These are phyloP conservation scores for Aspergillus aculeatus DNA, from an alignment of 2,329 filamentous ascomycete genomes.

Conservation along the genomic window DNA sequence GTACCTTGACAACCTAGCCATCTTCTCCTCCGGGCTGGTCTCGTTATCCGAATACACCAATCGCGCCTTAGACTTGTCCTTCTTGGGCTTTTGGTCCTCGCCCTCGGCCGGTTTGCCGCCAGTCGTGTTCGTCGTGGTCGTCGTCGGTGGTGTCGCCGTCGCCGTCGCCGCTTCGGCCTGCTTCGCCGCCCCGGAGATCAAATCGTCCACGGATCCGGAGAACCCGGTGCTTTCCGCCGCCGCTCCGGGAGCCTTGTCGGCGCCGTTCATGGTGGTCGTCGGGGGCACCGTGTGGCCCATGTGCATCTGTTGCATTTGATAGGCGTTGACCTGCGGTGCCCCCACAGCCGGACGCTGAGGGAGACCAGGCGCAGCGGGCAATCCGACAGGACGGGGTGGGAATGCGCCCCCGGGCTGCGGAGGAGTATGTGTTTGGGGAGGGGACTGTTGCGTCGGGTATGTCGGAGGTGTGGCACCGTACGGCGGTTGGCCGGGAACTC, in stretches of 20 bases:
- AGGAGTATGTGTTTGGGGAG: constrained; percentile 43
- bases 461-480: constrained; percentile 45
- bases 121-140: constrained; percentile 41
- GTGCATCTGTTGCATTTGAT: constrained; percentile 59
- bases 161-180: constrained; percentile 42
- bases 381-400: constrained; percentile 53
- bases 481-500: constrained; percentile 30
- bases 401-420: constrained; percentile 37
- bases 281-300: constrained; percentile 44
- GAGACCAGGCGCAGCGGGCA: constrained; percentile 57
- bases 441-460: constrained; percentile 44
- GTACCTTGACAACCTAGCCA: constrained; percentile 76
- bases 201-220: constrained; percentile 51
- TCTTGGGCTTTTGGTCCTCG: constrained; percentile 65
- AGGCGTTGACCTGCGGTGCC: constrained; percentile 53
- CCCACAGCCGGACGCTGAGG: constrained; percentile 61
- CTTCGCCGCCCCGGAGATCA: constrained; percentile 51
- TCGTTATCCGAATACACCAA: constrained; percentile 82
- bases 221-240: constrained; percentile 37
- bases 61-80: constrained; percentile 64
- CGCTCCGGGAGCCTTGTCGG: constrained; percentile 26
- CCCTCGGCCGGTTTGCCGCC: neutral
- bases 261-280: constrained; percentile 16
- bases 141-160: constrained; percentile 33
- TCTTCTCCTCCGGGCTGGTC: constrained; percentile 82